A percentile compares a stretch with the other conserved stretches of the same genome.
These are phyloP conservation scores for Solanum corneliomulleri DNA, from an alignment of 257 asterid genomes.

Conservation along the genomic window DNA sequence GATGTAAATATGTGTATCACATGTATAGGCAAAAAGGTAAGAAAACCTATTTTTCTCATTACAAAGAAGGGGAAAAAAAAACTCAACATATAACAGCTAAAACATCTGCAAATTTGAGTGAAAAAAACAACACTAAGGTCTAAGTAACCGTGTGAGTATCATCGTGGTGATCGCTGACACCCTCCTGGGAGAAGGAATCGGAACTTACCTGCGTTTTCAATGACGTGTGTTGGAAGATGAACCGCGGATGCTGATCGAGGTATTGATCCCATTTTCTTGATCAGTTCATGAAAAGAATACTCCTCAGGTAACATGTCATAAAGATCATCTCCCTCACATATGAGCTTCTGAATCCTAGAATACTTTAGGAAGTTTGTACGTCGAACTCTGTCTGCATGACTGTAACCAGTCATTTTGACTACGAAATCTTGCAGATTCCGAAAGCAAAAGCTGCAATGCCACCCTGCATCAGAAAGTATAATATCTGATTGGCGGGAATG, in stretches of 20 bases:
- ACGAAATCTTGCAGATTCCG: constrained; percentile 41
- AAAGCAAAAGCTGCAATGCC: constrained; percentile 95
- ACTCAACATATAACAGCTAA: neutral
- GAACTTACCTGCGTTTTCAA: constrained; percentile 62
- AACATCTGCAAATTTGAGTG: neutral
- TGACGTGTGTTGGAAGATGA: constrained; percentile 65
- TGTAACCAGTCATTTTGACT: constrained; percentile 60
- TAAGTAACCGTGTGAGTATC: neutral
- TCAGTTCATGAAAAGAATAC: constrained; percentile 69
- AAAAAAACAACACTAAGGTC: neutral
- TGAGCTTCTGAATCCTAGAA: constrained; percentile 61
- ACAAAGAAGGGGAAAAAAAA: neutral
- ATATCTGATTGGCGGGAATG: constrained; percentile 60
- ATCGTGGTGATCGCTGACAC: constrained; percentile 40
- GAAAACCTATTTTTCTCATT: neutral
- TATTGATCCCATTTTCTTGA: constrained; percentile 76
- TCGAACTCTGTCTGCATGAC: constrained; percentile 58
- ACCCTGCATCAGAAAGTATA: constrained; percentile 81
- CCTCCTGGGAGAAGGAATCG: constrained; percentile 88
- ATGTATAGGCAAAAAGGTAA: neutral
- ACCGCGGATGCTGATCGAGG: constrained; percentile 79
- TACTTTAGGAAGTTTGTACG: constrained; percentile 29
- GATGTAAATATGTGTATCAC: neutral
- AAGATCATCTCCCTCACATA: constrained; percentile 72
- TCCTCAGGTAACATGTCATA: constrained; percentile 94